Evolutionary conservation across 805 yeast genomes (phyloP).

Genomic region (Metschnikowia kofuensis): DNA sequence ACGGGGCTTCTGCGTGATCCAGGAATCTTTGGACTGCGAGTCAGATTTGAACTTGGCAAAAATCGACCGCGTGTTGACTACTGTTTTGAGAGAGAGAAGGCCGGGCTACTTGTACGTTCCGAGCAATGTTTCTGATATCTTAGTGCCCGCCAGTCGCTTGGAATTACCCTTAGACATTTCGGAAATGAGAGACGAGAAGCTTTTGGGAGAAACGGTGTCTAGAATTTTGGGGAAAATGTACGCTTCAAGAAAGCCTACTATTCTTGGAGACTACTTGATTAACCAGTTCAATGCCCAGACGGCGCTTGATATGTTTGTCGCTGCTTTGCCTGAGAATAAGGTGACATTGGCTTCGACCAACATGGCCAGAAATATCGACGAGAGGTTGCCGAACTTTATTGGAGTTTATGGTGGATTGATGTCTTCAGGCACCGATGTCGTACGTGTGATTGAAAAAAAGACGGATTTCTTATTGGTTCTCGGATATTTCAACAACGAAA

Average conservation of each 20-base stretch:
- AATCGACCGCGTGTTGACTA: slow-evolving; percentile 63
- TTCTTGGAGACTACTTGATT: slow-evolving; percentile 68
- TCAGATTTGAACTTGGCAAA: slow-evolving; percentile 37
- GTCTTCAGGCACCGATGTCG: slow-evolving; percentile 27
- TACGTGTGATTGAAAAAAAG: slow-evolving; percentile 30
- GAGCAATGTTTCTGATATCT: slow-evolving; percentile 53
- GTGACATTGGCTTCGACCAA: slow-evolving; percentile 53
- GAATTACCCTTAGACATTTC: slow-evolving; percentile 12
- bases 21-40: slow-evolving; percentile 34
- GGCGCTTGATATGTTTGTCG: slow-evolving; percentile 49
- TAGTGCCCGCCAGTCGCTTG: slow-evolving; percentile 22
- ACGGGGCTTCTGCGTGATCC: slow-evolving; percentile 49
- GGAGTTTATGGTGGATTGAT: slow-evolving; percentile 72
- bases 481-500: slow-evolving; percentile 53
- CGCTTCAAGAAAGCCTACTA: slow-evolving; percentile 53
- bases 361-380: slow-evolving; percentile 75
- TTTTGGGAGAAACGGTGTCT: slow-evolving; percentile 22
- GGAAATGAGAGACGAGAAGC: slow-evolving; percentile 11
- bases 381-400: slow-evolving; percentile 56
- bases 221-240: slow-evolving; percentile 50
- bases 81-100: slow-evolving; percentile 53
- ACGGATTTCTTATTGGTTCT: slow-evolving; percentile 69
- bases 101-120: slow-evolving; percentile 87
- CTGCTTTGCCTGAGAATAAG: slow-evolving; percentile 30
- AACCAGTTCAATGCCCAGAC: slow-evolving; percentile 53